These are phyloP conservation scores for Euphorbia tirucalli DNA, from an alignment of 345 rosid species.

Conservation along the genomic window DNA sequence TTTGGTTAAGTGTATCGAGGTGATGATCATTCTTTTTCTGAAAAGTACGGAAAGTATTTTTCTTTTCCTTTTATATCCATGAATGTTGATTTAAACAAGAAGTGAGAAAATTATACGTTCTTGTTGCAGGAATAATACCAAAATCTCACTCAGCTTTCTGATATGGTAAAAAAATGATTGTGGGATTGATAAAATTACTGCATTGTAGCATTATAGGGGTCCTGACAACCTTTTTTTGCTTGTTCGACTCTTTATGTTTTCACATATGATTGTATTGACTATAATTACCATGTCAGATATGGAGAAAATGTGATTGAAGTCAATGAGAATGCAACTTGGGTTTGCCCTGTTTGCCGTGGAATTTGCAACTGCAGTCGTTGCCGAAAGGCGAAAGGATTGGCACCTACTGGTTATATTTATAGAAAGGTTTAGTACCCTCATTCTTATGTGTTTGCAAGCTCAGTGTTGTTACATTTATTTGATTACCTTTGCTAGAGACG, in stretches of 20 bases:
- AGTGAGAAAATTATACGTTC: too few relatives aligned
- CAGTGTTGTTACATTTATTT: background rate
- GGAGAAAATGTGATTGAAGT: constrained; percentile 42
- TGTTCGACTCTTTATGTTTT: too few relatives aligned
- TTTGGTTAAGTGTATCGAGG: too few relatives aligned
- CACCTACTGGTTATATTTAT: constrained; percentile 30
- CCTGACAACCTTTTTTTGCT: background rate
- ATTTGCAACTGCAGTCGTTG: constrained; percentile 42
- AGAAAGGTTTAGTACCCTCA: constrained; percentile 24
- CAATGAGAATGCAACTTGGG: constrained; percentile 33
- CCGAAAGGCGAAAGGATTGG: constrained; percentile 33
- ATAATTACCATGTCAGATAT: constrained; percentile 23
- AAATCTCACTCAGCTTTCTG: too few relatives aligned
- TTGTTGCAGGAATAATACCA: too few relatives aligned
- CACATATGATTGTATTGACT: background rate
- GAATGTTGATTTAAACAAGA: too few relatives aligned
- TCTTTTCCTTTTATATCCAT: background rate
- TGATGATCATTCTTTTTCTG: background rate
- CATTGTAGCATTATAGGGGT: too few relatives aligned
- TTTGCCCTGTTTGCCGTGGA: constrained; percentile 43
- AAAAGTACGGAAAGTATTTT: background rate
- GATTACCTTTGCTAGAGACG: background rate
- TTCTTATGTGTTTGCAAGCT: background rate
- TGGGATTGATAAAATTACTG: too few relatives aligned
- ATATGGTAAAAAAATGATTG: too few relatives aligned